These are phyloP conservation scores for Glarea lozoyensis DNA, from an alignment of 495 filamentous ascomycete species.

Conservation along the genomic window DNA sequence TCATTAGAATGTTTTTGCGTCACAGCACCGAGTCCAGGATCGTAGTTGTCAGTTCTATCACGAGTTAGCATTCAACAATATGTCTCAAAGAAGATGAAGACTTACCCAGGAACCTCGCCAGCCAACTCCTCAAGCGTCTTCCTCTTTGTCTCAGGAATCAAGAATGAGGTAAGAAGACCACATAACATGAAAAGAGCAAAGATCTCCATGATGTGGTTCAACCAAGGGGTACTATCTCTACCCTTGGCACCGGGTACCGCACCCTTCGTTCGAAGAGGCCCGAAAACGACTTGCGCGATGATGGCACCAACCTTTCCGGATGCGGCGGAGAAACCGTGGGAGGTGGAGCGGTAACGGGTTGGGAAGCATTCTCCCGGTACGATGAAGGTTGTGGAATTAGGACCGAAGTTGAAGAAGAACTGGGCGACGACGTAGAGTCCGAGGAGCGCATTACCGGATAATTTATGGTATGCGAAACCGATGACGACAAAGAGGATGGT, in stretches of 20 bases:
- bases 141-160: slow-evolving; percentile 71
- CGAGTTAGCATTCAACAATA: background rate
- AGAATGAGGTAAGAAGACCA: slow-evolving; percentile 52
- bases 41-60: slow-evolving; percentile 1
- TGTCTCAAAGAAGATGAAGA: background rate
- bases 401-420: slow-evolving; percentile 81
- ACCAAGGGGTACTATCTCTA: slow-evolving; percentile 44
- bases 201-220: slow-evolving; percentile 75
- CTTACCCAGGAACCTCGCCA: slow-evolving; percentile 12
- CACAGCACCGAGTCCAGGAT: slow-evolving; percentile 1
- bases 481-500: slow-evolving; percentile 68
- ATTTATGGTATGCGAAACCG: slow-evolving; percentile 59
- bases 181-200: slow-evolving; percentile 74
- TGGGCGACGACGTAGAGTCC: slow-evolving; percentile 66
- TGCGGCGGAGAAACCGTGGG: slow-evolving; percentile 79
- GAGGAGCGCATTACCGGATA: slow-evolving; percentile 37
- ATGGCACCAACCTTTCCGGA: slow-evolving; percentile 80
- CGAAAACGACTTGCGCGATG: slow-evolving; percentile 42
- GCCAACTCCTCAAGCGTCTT: slow-evolving; percentile 24
- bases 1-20: too few relatives aligned
- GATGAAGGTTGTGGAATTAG: slow-evolving; percentile 87
- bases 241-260: slow-evolving; percentile 43
- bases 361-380: slow-evolving; percentile 88
- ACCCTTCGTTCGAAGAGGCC: slow-evolving; percentile 38
- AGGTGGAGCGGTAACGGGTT: slow-evolving; percentile 75